phyloP scores from a whole-genome alignment of 2,329 filamentous ascomycete species.

The Cercospora berteroae region DNA sequence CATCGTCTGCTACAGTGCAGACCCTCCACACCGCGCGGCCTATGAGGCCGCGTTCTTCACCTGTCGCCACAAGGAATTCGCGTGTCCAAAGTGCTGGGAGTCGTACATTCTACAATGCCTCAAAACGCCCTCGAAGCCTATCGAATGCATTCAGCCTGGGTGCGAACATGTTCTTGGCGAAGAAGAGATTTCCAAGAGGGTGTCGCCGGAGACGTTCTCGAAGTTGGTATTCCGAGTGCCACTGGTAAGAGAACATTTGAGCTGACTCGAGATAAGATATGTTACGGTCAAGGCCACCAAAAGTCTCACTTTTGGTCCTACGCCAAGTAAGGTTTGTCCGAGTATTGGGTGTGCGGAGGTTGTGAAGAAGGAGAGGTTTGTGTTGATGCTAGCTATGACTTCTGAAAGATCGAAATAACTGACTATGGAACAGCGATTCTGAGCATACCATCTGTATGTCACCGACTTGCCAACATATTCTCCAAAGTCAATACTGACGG shows the following conservation, averaged over 20 bases:
- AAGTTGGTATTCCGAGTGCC: not conserved
- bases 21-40: not conserved
- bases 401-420: too few species aligned
- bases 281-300: too few species aligned
- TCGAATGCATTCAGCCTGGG: not conserved
- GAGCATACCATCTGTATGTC: not conserved
- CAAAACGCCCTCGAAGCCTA: not conserved
- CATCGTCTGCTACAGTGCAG: not conserved
- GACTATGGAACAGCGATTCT: not conserved
- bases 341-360: not conserved
- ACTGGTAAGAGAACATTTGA: not conserved
- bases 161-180: not conserved
- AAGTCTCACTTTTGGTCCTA: too few species aligned
- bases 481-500: not conserved
- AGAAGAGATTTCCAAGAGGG: not conserved
- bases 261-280: slow-evolving; percentile 1
- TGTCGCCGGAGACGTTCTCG: not conserved
- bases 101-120: not conserved
- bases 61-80: not conserved
- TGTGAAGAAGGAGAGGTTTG: not conserved
- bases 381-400: too few species aligned
- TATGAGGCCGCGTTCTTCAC: not conserved
- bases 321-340: not conserved
- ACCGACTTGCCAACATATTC: accelerated
- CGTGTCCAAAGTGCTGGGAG: not conserved